Percentiles rank a stretch among this genome's conserved stretches.
These are phyloP conservation scores for Pythium oligandrum DNA, from an alignment of 352 stramenopile species.

Conservation along the genomic window DNA sequence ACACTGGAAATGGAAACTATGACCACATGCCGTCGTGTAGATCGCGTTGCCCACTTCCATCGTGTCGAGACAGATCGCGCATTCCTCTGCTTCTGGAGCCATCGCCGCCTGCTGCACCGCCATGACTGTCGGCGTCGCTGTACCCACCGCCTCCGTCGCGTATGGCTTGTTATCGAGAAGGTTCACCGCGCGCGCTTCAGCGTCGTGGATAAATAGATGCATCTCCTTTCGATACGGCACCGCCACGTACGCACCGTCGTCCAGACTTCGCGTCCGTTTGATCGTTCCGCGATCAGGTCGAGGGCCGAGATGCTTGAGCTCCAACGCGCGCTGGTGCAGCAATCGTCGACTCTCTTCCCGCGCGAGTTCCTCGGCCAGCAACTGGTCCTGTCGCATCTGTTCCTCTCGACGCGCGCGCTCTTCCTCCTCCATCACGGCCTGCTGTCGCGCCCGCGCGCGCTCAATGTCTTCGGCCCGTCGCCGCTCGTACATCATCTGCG, in stretches of 20 bases:
- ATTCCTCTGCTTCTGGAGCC: constrained; percentile 70
- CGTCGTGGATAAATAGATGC: constrained; percentile 51
- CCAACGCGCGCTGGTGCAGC: constrained; percentile 37
- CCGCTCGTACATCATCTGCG: constrained; percentile 66
- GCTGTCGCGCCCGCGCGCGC: constrained; percentile 61
- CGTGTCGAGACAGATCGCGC: constrained; percentile 77
- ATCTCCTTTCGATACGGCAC: constrained; percentile 30
- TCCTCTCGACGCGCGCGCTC: constrained; percentile 53
- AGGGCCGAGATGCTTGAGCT: constrained; percentile 54
- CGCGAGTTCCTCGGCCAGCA: constrained; percentile 36
- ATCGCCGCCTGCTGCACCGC: constrained; percentile 31
- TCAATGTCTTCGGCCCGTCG: constrained; percentile 67
- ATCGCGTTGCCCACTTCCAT: constrained; percentile 81
- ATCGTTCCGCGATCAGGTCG: constrained; percentile 42
- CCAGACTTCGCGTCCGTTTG: constrained; percentile 38
- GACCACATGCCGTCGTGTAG: constrained; percentile 77
- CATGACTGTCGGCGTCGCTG: constrained; percentile 10
- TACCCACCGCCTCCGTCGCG: constrained; percentile 3
- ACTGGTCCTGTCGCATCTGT: constrained; percentile 42
- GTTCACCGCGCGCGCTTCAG: constrained; percentile 46
- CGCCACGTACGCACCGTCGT: constrained; percentile 33
- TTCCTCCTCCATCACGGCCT: constrained; percentile 61
- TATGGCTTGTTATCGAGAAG: constrained; percentile 24
- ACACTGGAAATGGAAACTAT: constrained; percentile 85
- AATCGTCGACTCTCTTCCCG: constrained; percentile 33